These are phyloP conservation scores for Podosphaera aphanis DNA, from an alignment of 2,329 filamentous ascomycete genomes.

Conservation along the genomic window DNA sequence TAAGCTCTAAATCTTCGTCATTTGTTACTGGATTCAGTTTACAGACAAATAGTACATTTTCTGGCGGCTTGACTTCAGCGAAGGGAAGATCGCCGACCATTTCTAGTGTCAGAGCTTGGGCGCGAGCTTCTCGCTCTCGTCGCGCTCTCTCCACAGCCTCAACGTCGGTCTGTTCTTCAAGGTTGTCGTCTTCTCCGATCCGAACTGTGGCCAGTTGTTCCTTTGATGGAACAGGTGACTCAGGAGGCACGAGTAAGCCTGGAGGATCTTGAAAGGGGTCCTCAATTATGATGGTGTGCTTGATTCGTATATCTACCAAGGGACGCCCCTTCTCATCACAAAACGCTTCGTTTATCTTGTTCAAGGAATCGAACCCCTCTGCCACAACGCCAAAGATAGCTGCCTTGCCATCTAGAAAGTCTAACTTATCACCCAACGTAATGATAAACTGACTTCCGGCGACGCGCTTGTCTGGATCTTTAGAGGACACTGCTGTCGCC, in stretches of 20 bases:
- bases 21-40: conserved; percentile 77
- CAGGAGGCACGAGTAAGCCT: conserved; percentile 51
- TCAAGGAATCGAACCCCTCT: conserved; percentile 80
- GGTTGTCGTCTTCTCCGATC: conserved; percentile 68
- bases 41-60: conserved; percentile 95
- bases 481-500: conserved; percentile 62
- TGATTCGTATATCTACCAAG: conserved; percentile 80
- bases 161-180: conserved; percentile 54
- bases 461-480: conserved; percentile 58
- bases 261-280: conserved; percentile 73
- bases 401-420: conserved; percentile 81
- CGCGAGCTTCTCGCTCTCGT: conserved; percentile 72
- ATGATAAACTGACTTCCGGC: conserved; percentile 87
- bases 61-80: conserved; percentile 87
- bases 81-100: conserved; percentile 96
- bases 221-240: conserved; percentile 59
- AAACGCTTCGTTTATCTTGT: conserved; percentile 81
- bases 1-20: conserved; percentile 83
- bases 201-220: conserved; percentile 77
- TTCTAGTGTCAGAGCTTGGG: conserved; percentile 82
- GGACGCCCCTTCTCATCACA: conserved; percentile 69
- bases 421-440: conserved; percentile 69
- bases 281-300: conserved; percentile 77
- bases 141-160: conserved; percentile 57
- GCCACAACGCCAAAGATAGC: conserved; percentile 88